These are phyloP conservation scores for Paspalum notatum DNA, from an alignment of 176 grass and related monocot species.

Conservation along the genomic window DNA sequence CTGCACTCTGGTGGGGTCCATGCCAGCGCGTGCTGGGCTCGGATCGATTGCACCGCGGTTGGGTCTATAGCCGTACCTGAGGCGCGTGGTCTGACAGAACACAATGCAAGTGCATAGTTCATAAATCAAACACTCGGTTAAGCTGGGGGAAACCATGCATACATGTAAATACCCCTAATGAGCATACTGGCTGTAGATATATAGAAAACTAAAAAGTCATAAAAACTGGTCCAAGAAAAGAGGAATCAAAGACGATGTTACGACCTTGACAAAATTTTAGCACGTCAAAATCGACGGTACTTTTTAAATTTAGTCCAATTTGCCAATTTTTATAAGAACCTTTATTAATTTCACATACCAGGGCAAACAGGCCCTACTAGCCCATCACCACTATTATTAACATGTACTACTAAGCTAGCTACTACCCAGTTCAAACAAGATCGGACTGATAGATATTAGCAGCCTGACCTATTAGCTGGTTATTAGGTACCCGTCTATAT, in stretches of 20 bases:
- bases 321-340: not conserved
- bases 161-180: too few relatives aligned
- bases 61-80: not conserved
- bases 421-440: not conserved
- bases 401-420: not conserved
- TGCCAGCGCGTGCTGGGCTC: not conserved
- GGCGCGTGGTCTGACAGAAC: not conserved
- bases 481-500: not conserved
- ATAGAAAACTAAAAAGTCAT: too few relatives aligned
- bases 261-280: too few relatives aligned
- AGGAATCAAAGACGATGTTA: too few relatives aligned
- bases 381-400: not conserved
- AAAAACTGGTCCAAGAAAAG: too few relatives aligned
- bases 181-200: too few relatives aligned
- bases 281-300: not conserved
- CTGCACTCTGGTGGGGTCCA: conserved; percentile 32
- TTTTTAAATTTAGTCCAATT: not conserved
- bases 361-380: too few relatives aligned
- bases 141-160: too few relatives aligned
- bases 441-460: not conserved
- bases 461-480: not conserved
- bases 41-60: conserved; percentile 25
- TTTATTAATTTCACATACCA: not conserved
- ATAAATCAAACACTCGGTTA: too few relatives aligned
- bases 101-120: too few relatives aligned